These are phyloP conservation scores for Yarrowia divulgata DNA, from an alignment of 805 yeast genomes.

Conservation along the genomic window DNA sequence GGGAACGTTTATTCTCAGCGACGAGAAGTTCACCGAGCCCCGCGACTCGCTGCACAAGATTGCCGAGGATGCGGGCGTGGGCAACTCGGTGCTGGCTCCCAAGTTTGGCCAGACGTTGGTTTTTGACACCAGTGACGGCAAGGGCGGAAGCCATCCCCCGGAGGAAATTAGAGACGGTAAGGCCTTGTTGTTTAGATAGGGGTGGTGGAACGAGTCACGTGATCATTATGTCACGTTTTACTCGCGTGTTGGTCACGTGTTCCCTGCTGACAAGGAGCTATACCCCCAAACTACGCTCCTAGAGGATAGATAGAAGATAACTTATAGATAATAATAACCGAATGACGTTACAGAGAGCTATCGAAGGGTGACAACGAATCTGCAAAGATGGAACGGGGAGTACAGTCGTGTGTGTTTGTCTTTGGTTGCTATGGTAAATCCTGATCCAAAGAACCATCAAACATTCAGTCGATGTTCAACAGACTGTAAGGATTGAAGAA, in stretches of 20 bases:
- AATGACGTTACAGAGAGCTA: too few relatives aligned
- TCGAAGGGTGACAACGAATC: too few relatives aligned
- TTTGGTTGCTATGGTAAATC: too few relatives aligned
- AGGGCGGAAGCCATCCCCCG: constrained; percentile 39
- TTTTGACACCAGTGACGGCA: constrained; percentile 51
- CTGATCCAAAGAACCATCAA: too few relatives aligned
- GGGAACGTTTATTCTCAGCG: constrained; percentile 92
- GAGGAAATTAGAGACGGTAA: constrained; percentile 49
- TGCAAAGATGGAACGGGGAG: too few relatives aligned
- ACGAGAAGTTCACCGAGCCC: constrained; percentile 89
- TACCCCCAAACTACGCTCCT: not conserved
- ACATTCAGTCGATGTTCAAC: too few relatives aligned
- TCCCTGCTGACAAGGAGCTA: too few relatives aligned
- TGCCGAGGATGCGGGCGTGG: constrained; percentile 54
- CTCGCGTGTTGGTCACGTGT: too few relatives aligned
- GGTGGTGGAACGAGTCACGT: too few relatives aligned
- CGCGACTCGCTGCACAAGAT: constrained; percentile 62
- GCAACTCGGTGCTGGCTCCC: constrained; percentile 63
- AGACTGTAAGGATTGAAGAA: too few relatives aligned
- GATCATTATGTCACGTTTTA: too few relatives aligned
- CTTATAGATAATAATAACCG: constrained; percentile 13
- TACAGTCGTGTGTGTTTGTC: too few relatives aligned
- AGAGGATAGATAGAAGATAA: constrained; percentile 20
- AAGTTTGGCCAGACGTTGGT: constrained; percentile 76
- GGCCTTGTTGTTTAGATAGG: constrained; percentile 48